These are phyloP conservation scores for Pyrenula aspistea DNA, from an alignment of 495 filamentous ascomycete genomes.

Conservation along the genomic window DNA sequence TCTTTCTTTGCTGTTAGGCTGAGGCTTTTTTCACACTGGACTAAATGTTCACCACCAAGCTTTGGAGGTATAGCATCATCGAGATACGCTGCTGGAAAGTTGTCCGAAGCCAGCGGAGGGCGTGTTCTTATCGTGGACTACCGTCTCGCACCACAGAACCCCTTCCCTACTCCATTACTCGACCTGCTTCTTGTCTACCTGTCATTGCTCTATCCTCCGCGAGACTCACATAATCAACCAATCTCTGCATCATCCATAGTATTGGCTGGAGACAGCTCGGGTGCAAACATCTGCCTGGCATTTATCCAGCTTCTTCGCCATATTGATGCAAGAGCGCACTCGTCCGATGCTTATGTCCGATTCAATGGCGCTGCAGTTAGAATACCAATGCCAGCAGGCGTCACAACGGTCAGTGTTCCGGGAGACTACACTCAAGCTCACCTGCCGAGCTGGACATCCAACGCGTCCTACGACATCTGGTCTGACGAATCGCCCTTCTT, in stretches of 20 bases:
- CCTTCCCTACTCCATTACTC: slow-evolving; percentile 16
- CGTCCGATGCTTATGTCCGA: too few relatives aligned
- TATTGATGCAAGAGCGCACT: background rate
- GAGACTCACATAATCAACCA: slow-evolving; percentile 4
- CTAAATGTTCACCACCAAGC: too few relatives aligned
- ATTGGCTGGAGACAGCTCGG: slow-evolving; percentile 12
- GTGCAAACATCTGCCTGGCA: slow-evolving; percentile 5
- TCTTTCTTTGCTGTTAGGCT: too few relatives aligned
- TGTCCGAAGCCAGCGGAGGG: too few relatives aligned
- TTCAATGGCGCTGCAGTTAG: slow-evolving; percentile 2
- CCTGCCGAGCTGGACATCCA: slow-evolving; percentile 4
- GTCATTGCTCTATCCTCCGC: slow-evolving; percentile 7
- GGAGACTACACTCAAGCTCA: slow-evolving; percentile 1
- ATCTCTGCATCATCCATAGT: slow-evolving; percentile 5
- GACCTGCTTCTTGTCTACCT: slow-evolving; percentile 14
- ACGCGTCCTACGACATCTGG: background rate
- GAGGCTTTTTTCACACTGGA: too few relatives aligned
- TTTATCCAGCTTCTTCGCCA: slow-evolving; percentile 6
- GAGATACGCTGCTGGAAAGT: too few relatives aligned
- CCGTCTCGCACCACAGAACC: slow-evolving; percentile 22
- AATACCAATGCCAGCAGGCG: slow-evolving; percentile 6
- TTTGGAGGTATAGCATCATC: too few relatives aligned
- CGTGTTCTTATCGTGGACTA: slow-evolving; percentile 22
- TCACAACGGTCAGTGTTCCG: slow-evolving; percentile 3
- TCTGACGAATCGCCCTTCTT: slow-evolving; percentile 1